These are phyloP conservation scores for Aspergillus sp. DNA, from an alignment of 2,329 filamentous ascomycete species.

Conservation along the genomic window DNA sequence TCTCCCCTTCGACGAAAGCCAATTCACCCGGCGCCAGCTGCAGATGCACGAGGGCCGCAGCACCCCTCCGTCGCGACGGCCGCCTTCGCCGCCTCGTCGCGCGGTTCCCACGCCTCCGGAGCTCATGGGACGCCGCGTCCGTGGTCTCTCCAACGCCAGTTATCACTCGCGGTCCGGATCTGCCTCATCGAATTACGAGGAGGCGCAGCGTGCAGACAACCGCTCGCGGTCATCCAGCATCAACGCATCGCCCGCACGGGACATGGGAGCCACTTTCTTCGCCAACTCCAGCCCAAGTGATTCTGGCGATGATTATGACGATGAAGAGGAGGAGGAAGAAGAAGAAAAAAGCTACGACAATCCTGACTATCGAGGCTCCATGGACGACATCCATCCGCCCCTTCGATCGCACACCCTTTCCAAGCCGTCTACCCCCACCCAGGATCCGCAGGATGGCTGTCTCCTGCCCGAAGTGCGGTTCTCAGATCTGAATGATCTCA, in stretches of 20 bases:
- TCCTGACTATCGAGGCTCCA: too few relatives aligned
- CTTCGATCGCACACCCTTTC: conserved; percentile 28
- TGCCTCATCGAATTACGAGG: conserved; percentile 31
- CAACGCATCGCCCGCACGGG: too few relatives aligned
- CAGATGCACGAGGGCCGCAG: conserved; percentile 71
- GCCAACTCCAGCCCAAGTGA: conserved; percentile 31
- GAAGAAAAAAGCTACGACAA: too few relatives aligned
- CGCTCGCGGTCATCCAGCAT: too few relatives aligned
- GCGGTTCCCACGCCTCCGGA: conserved; percentile 11
- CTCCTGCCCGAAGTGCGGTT: conserved; percentile 29
- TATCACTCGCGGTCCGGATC: conserved; percentile 31
- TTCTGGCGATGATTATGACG: conserved; percentile 30
- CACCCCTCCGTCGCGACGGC: conserved; percentile 42
- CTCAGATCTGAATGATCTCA: conserved; percentile 32
- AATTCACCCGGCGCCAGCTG: conserved; percentile 72
- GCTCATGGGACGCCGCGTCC: conserved; percentile 20
- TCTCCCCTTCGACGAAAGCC: conserved; percentile 72
- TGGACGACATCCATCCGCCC: conserved; percentile 23
- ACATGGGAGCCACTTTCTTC: conserved; percentile 24
- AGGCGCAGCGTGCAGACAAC: conserved; percentile 13
- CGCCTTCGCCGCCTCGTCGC: conserved; percentile 20
- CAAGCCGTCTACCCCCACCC: conserved; percentile 20
- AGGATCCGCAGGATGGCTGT: conserved; percentile 19
- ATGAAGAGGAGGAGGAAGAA: conserved; percentile 18
- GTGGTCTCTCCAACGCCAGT: conserved; percentile 31